Evolutionary conservation across 768 basidiomycete species (phyloP), one percentile per base, ranked within the genome.

Genomic region (Pleurotus ostreatus): DNA sequence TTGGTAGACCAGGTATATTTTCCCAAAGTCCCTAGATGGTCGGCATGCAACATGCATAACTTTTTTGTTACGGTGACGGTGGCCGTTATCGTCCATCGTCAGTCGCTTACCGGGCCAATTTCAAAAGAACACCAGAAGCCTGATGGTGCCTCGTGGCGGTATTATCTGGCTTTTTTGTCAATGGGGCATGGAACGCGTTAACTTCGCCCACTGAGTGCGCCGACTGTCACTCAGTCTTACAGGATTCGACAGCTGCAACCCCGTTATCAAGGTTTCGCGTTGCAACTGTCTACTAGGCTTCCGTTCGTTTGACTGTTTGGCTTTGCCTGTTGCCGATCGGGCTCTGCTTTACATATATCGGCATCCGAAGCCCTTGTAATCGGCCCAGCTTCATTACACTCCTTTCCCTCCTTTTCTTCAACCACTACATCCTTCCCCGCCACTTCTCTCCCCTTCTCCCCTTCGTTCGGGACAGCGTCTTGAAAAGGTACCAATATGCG

Each of bases 401-500:
- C 55, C 60, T 22, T 41, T 37, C 53, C 56, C 59, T 61, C 60
- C 45, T 55, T 55, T 41, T 41, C 39, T 51, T 46, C 40, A 47
- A 43, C 45, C 57, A 55, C 49, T 46, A 57, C 55, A 55, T 60
- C 52, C 49, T 56, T 40, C 49, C 53, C 49, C 55, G 55, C 56
- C 45, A 15, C 57, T 57, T 57, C 60, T 61, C 57, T 57, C 61
- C 64, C 61, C 60, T 61, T 64, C 49, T 49, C 51, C 34, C 47
- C 59, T 55, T 56, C 49, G 52, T 22, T 58, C 40, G 52, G 54
- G 25, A 15, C 25, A 52, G 49, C 37, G 38, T 52, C 49, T 25
- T 57, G 49, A 46, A 38, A 46, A 49, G 55, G 57, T 52, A 49
- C 52, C 56, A 60, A 47, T 61, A 80, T 82, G 79, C 78, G 79